Conservation (phyloP, 2,329 filamentous ascomycete genomes). For the Zasmidium citrigriseum region DNA sequence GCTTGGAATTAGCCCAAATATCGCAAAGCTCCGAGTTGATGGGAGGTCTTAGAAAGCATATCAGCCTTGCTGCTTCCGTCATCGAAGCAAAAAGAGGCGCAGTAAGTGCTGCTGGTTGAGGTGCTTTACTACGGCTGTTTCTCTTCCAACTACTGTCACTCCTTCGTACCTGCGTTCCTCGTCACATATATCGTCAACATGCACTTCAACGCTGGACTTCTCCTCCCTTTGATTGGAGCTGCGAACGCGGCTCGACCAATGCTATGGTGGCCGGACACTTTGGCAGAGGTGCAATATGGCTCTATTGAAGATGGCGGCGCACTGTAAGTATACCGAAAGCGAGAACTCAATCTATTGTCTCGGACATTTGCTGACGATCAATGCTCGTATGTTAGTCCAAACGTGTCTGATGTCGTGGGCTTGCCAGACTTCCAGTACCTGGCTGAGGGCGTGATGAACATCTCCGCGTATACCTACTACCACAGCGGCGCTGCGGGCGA, state of each 20-base stretch:
- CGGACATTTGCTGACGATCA: too few relatives aligned
- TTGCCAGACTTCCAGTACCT: constrained; percentile 22
- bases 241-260: constrained; percentile 18
- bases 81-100: background rate
- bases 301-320: constrained; percentile 10
- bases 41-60: background rate
- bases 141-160: background rate
- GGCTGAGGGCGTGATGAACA: constrained; percentile 16
- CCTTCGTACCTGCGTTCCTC: background rate
- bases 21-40: too few relatives aligned
- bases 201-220: constrained; percentile 2
- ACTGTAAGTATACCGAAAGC: too few relatives aligned
- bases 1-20: background rate
- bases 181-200: background rate
- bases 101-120: background rate
- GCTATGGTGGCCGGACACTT: constrained; percentile 19
- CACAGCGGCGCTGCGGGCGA: constrained; percentile 30
- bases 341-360: too few relatives aligned
- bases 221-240: constrained; percentile 12
- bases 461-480: constrained; percentile 29
- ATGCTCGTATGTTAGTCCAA: too few relatives aligned
- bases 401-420: constrained; percentile 15
- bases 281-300: constrained; percentile 17
- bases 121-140: background rate
- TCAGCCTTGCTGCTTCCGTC: background rate